Percentiles rank a stretch among this genome's conserved stretches.
phyloP scores from a whole-genome alignment of 2,329 filamentous ascomycete genomes.

The Fusarium robinianum region DNA sequence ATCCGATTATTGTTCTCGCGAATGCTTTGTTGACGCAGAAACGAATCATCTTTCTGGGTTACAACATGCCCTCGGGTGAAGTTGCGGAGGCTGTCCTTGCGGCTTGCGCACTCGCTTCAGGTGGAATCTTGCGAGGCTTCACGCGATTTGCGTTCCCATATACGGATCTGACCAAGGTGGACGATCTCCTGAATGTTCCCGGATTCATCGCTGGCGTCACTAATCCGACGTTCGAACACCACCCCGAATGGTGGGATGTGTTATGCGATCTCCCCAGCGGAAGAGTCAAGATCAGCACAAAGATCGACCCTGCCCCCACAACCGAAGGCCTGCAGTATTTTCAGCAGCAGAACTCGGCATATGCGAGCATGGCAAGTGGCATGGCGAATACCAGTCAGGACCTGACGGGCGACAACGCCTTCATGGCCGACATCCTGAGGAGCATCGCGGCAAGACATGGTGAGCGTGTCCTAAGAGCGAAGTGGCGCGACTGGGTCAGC shows the following conservation, averaged over 20 bases:
- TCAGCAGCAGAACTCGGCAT: slow-evolving; percentile 73
- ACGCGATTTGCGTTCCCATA: slow-evolving; percentile 97
- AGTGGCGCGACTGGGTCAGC: slow-evolving; percentile 93
- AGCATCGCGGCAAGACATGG: slow-evolving; percentile 87
- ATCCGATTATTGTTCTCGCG: slow-evolving; percentile 91
- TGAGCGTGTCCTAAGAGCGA: slow-evolving; percentile 85
- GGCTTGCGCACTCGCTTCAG: slow-evolving; percentile 92
- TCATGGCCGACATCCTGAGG: slow-evolving; percentile 83
- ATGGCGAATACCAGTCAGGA: slow-evolving; percentile 57
- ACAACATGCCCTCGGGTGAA: slow-evolving; percentile 93
- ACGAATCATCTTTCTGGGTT: slow-evolving; percentile 90
- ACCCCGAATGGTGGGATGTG: slow-evolving; percentile 98
- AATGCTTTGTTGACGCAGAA: slow-evolving; percentile 97
- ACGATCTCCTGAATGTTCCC: slow-evolving; percentile 92
- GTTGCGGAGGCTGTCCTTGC: slow-evolving; percentile 97
- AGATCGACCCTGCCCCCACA: slow-evolving; percentile 76
- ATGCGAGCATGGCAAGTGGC: slow-evolving; percentile 54
- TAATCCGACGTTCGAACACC: slow-evolving; percentile 92
- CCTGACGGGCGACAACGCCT: slow-evolving; percentile 82
- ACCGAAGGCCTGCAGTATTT: slow-evolving; percentile 90
- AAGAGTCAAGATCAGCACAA: slow-evolving; percentile 90
- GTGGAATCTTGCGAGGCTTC: slow-evolving; percentile 90
- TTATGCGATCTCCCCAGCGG: slow-evolving; percentile 91
- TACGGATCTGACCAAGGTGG: slow-evolving; percentile 96
- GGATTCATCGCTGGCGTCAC: slow-evolving; percentile 98